phyloP scores from a whole-genome alignment of 2,329 filamentous ascomycete species.

The Exserohilum rostratum region DNA sequence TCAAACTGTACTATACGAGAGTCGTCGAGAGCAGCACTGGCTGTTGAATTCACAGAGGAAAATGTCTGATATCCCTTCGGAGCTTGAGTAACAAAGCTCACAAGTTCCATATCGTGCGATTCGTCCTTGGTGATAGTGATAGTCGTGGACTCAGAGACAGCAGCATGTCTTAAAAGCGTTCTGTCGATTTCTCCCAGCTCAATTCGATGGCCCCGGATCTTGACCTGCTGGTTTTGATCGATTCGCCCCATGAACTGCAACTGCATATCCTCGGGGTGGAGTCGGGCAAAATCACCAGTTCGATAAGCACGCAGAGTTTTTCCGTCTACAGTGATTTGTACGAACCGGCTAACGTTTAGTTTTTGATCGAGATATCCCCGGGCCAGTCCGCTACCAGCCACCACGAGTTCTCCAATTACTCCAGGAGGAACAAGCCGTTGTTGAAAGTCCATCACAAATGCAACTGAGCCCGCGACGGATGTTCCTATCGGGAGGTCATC shows the following conservation, averaged over 20 bases:
- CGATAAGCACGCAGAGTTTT: constrained; percentile 32
- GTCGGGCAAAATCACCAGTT: constrained; percentile 30
- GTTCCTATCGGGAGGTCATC: constrained; percentile 50
- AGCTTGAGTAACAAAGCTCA: not conserved
- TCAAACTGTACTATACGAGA: constrained; percentile 5
- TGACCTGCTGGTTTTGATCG: constrained; percentile 32
- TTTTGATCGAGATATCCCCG: constrained; percentile 19
- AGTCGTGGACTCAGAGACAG: not conserved
- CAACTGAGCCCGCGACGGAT: constrained; percentile 8
- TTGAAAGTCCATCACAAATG: constrained; percentile 3
- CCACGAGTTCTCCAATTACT: constrained; percentile 27
- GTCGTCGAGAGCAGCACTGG: not conserved
- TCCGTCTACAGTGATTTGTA: not conserved
- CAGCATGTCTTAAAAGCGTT: not conserved
- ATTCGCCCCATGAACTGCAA: constrained; percentile 23
- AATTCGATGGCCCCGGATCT: constrained; percentile 31
- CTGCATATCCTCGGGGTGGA: constrained; percentile 20
- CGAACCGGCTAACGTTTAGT: constrained; percentile 23
- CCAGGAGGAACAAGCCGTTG: constrained; percentile 20
- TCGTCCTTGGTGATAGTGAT: not conserved
- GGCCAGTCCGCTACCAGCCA: constrained; percentile 23
- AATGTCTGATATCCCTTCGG: not conserved
- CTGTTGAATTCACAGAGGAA: not conserved
- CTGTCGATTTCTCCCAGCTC: constrained; percentile 33
- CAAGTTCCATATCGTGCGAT: not conserved